Evolutionary conservation across 371 early-diverging fungal species (phyloP).

Genomic region (Saksenaea vasiformis): DNA sequence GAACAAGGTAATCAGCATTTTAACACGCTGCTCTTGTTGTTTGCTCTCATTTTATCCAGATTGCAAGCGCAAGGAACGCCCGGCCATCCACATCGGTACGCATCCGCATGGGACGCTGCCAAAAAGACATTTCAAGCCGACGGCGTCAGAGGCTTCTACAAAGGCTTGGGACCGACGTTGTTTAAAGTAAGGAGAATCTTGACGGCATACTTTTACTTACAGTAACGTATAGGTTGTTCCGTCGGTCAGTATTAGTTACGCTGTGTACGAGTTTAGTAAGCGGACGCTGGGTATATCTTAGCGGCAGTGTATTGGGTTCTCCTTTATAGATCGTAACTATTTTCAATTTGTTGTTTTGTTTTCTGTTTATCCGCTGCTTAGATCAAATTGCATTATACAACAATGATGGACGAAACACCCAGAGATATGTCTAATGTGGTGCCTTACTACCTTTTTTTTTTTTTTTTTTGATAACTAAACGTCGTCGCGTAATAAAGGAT

Average conservation of each 20-base stretch:
- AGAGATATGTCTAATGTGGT: no score
- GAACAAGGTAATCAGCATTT: slow-evolving; percentile 71
- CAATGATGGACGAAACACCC: neutral
- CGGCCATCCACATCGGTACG: slow-evolving; percentile 73
- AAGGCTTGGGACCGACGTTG: slow-evolving; percentile 81
- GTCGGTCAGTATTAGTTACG: slow-evolving; percentile 66
- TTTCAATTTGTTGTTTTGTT: neutral
- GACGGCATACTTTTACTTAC: neutral
- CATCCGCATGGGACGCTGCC: slow-evolving; percentile 70
- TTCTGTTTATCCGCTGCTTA: neutral
- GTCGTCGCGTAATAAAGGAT: neutral
- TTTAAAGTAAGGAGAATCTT: slow-evolving; percentile 56
- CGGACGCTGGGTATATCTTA: slow-evolving; percentile 53
- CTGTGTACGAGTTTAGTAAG: slow-evolving; percentile 65
- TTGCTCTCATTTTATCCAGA: slow-evolving; percentile 35
- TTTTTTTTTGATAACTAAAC: neutral
- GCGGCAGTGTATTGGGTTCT: neutral
- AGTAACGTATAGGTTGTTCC: slow-evolving; percentile 52
- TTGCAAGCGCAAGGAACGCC: slow-evolving; percentile 86
- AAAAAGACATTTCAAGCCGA: slow-evolving; percentile 72
- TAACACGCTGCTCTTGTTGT: neutral
- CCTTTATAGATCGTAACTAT: neutral
- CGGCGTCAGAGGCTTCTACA: slow-evolving; percentile 85
- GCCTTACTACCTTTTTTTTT: no score
- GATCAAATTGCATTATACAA: neutral